phyloP scores from a whole-genome alignment of 768 basidiomycete species.

The Mycena venus region DNA sequence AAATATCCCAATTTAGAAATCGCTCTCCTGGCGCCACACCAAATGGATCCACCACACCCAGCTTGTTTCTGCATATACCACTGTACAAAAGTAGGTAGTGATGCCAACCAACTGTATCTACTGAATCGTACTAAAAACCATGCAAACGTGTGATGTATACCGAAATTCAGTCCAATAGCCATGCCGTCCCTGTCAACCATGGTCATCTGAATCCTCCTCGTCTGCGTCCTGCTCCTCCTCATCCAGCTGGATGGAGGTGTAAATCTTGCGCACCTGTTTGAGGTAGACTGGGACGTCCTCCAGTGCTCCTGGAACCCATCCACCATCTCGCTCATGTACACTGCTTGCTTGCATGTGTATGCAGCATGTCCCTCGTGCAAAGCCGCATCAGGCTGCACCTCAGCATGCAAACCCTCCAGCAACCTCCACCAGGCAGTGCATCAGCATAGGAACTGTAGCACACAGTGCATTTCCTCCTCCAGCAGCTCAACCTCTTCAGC shows the following conservation, averaged over 20 bases:
- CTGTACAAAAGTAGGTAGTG: not conserved
- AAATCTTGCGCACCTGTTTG: not conserved
- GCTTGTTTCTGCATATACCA: no score
- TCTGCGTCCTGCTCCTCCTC: not conserved
- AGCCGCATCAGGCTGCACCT: not conserved
- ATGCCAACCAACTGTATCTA: not conserved
- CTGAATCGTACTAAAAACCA: not conserved
- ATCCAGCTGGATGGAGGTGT: not conserved
- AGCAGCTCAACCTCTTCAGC: no score
- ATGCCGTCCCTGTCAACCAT: not conserved
- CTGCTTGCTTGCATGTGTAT: not conserved
- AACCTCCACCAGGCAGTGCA: conserved; percentile 31
- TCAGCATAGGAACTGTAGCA: conserved; percentile 26
- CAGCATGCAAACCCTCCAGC: not conserved
- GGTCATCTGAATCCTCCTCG: not conserved
- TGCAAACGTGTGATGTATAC: not conserved
- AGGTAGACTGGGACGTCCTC: not conserved
- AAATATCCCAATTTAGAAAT: not conserved
- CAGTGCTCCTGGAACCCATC: not conserved
- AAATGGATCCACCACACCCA: no score
- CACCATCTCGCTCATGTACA: not conserved
- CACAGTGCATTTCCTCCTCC: conserved; percentile 41
- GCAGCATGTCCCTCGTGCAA: not conserved
- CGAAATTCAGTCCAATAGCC: not conserved
- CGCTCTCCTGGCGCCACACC: no score